Evolutionary conservation across 805 yeast genomes (phyloP), one percentile per base, ranked within the genome.

Genomic region (Yueomyces sinensis): DNA sequence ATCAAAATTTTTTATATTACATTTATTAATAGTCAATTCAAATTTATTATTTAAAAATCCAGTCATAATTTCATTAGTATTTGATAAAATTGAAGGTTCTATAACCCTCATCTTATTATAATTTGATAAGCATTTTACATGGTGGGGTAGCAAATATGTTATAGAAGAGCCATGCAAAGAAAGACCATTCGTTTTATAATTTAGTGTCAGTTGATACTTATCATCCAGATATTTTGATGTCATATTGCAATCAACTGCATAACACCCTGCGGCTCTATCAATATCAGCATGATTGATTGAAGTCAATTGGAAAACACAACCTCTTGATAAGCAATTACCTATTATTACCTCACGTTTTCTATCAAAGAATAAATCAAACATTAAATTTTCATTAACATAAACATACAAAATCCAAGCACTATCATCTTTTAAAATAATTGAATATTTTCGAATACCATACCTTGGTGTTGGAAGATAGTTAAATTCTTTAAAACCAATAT

Each of bases 71-170:
- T 75, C 76, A 45, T 63, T 59, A 2, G 66, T 62, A 11, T 72
- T 63, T 1, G 81, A 67, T 35, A 63, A 63, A 30, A 71, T 44
- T 2, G 39, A 45, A 3, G 52, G 37, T 14, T 30, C 15, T 9
- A 25, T n/a, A n/a, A 11, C 15, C 5, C 13, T 11, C 5, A n/a
- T 9, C 15, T 11, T n/a, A 11, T 6, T n/a, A 13, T 33, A 6
- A 39, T 38, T 31, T 18, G 55, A 52, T 41, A 74, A 63, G 2
- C 72, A 58, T 4, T 49, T 50, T 27, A 63, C 63, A 43, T 75
- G 82, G 52, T 79, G 87, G 13, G 84, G 81, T 19, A 76, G 61
- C 3, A 81, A 79, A 49, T 70, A 79, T 27, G 76, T 53, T 23
- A 76, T 51, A 2, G 63, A 48, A 1, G 42, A 52, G 1, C 69